Base-by-base conservation (phyloP, 441 rosid species). In the Bruguiera hainesii region DNA sequence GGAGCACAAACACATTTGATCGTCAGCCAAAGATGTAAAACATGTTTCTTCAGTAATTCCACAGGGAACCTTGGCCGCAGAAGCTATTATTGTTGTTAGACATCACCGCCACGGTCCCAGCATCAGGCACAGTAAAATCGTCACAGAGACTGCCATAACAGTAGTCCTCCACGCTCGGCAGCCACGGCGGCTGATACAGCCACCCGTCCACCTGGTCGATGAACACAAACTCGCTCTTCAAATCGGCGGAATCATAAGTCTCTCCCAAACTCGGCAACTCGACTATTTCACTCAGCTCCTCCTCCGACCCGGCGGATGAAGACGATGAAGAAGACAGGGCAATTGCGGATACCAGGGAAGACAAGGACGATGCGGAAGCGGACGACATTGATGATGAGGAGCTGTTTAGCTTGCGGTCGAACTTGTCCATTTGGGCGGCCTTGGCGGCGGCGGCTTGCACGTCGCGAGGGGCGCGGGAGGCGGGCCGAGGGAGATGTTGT, bases 391-490 rank as follows among this genome's bases (percentile, higher is more conserved):
- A 21, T 0, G 73, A 63, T 19, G 67, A 23, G n/a, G 64, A 71
- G 51, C 77, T 74, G 5, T 18, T 18, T 6, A 46, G 11, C 8
- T 64, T 69, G 25, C 3, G 37, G 65, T 73, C 66, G 39, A 77
- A 68, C 5, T 60, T 69, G 49, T 83, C 85, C 98, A 90, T 93
- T 49, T 75, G 80, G 39, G 98, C 98, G 0, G 98, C 98, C 73
- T 85, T 86, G 16, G 84, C 78, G 15, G 98, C 97, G 0, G 98
- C 98, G 1, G 87, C 94, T 76, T 90, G 93, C 15, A 93, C 81
- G 70, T 93, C 96, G 10, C 97, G 93, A 3, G 98, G 96, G 62
- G 86, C 83, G 6, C 78, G 83, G 1, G 98, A 88, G 51, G 75
- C 76, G 0, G 93, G 97, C 4, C 90, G 85, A 1, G 98, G 98